These are phyloP conservation scores for Linum usitatissimum DNA, from an alignment of 345 rosid genomes.

Conservation along the genomic window DNA sequence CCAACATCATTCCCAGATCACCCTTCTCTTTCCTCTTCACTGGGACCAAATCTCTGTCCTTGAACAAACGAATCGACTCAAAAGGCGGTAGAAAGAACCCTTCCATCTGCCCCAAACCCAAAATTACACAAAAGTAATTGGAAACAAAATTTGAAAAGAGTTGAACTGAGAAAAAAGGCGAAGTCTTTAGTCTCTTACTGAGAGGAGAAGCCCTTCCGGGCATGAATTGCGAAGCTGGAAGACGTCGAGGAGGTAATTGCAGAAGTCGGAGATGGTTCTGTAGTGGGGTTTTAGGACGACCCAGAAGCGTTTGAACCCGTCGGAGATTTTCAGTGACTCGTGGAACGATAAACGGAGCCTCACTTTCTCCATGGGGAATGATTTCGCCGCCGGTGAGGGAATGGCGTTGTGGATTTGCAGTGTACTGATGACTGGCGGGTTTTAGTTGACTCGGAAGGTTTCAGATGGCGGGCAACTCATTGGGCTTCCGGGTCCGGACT, in stretches of 20 bases:
- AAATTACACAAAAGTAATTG: not conserved
- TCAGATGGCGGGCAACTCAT: no score
- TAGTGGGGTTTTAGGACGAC: conserved; percentile 61
- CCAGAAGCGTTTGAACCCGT: conserved; percentile 68
- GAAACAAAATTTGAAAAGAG: not conserved
- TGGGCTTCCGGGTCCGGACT: no score
- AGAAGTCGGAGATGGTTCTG: conserved; percentile 54
- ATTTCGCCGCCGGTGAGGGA: not conserved
- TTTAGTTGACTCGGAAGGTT: no score
- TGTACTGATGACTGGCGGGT: no score
- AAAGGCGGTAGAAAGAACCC: conserved; percentile 80
- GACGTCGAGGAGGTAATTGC: conserved; percentile 37
- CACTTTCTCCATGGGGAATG: conserved; percentile 23
- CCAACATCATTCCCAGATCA: conserved; percentile 21
- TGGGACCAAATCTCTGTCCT: conserved; percentile 65
- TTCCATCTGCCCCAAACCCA: conserved; percentile 63
- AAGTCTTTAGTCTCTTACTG: conserved; percentile 29
- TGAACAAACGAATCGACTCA: conserved; percentile 59
- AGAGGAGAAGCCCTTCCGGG: conserved; percentile 66
- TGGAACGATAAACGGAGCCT: conserved; percentile 66
- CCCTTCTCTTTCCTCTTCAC: conserved; percentile 39
- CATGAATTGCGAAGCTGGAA: conserved; percentile 55
- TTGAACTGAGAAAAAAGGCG: not conserved
- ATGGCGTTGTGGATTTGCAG: no score
- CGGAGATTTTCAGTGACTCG: conserved; percentile 37